A percentile compares a stretch with the other conserved stretches of the same genome.
Evolutionary conservation across 352 stramenopile species (phyloP).

Genomic region (Phytophthora melonis): DNA sequence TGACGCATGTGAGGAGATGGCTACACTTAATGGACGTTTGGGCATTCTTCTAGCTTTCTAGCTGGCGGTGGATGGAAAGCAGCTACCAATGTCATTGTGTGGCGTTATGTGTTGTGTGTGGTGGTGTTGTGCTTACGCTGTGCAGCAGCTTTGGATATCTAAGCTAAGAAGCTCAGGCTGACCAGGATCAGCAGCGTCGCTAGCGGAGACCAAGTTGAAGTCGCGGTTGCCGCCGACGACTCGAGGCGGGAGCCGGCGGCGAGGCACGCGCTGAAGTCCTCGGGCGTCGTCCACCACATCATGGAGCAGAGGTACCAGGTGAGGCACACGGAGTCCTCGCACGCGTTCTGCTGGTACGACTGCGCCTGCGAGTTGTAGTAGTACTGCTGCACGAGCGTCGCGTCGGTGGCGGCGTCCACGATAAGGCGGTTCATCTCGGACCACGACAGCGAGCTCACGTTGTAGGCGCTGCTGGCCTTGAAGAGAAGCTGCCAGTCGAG

Average conservation of each 20-base stretch:
- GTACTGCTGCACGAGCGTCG: constrained; percentile 63
- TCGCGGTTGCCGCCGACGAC: constrained; percentile 23
- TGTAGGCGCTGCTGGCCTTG: constrained; percentile 61
- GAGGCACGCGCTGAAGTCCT: constrained; percentile 65
- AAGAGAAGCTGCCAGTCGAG: constrained; percentile 67
- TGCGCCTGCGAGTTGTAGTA: constrained; percentile 85
- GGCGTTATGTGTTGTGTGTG: no score
- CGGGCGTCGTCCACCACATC: constrained; percentile 78
- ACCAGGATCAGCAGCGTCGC: not conserved
- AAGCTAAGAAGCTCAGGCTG: not conserved
- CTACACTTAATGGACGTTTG: not conserved
- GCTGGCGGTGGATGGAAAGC: no score
- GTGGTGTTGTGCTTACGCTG: not conserved
- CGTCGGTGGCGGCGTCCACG: constrained; percentile 47
- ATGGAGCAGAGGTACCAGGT: constrained; percentile 75
- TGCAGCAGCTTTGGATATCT: no score
- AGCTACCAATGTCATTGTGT: no score
- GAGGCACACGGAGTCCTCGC: constrained; percentile 49
- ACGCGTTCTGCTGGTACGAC: constrained; percentile 52
- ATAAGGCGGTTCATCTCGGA: constrained; percentile 52
- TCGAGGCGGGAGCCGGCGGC: constrained; percentile 28
- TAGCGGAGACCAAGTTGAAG: not conserved
- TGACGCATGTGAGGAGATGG: not conserved
- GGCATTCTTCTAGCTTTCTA: no score
- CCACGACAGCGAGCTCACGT: constrained; percentile 55